A percentile compares a stretch with the other conserved stretches of the same genome.
phyloP scores from a whole-genome alignment of 345 rosid genomes.

The Xanthoceras sorbifolium region DNA sequence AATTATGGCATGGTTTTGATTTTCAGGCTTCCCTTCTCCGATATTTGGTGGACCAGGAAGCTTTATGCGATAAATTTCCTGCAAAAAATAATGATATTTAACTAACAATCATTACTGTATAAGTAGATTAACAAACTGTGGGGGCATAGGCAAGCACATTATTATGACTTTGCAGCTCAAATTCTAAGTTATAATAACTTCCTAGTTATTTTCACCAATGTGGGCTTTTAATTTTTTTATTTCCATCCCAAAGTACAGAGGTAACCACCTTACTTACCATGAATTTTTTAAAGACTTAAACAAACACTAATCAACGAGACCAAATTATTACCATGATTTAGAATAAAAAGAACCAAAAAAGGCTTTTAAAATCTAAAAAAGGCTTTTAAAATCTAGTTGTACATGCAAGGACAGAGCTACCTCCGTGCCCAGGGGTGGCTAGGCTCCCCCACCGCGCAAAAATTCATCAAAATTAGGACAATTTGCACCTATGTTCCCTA shows the following conservation, averaged over 20 bases:
- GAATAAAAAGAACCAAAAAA: background rate
- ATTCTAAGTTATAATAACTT: background rate
- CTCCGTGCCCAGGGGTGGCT: background rate
- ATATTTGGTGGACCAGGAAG: conserved; percentile 94
- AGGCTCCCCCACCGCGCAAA: background rate
- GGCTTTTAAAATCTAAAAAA: background rate
- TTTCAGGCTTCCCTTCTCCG: conserved; percentile 99
- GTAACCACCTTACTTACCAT: background rate
- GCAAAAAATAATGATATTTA: conserved; percentile 10
- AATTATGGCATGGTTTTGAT: conserved; percentile 88
- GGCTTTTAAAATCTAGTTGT: background rate
- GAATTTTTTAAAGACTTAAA: background rate
- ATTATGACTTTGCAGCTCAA: background rate
- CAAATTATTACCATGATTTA: background rate
- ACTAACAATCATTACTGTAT: background rate
- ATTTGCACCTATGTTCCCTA: background rate
- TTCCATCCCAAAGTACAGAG: background rate
- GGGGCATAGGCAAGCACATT: background rate
- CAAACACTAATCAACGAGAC: background rate
- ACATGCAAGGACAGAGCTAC: background rate
- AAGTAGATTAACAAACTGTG: background rate
- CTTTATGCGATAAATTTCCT: conserved; percentile 90
- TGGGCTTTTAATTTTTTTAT: background rate
- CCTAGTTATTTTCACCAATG: background rate
- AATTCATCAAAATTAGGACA: background rate